Base-by-base conservation (phyloP, 2,329 filamentous ascomycete genomes). In the Shiraia sp. region DNA sequence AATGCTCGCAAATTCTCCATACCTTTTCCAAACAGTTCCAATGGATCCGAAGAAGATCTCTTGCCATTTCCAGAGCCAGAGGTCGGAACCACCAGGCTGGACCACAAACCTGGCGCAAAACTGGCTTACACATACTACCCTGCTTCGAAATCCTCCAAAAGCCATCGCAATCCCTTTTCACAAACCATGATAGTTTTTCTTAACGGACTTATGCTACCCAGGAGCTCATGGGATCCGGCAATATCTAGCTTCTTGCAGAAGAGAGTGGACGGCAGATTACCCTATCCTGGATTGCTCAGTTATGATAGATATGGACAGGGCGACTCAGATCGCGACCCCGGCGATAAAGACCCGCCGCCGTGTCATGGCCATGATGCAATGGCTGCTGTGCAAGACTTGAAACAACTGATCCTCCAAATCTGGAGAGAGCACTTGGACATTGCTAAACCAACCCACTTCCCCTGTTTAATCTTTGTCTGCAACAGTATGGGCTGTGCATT, bases 231-330 rank as follows among this genome's bases (percentile, higher is more conserved):
- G 72, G 53, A 63, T 4, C 51, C 58, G 1, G 48, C 64, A 3
- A 70, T 74, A 13, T 42, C 49, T 10, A 42, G 42, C 10, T 67
- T 70, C 22, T 34, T 64, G 3, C 47, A 62, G 17, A 63, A 63
- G 31, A 40, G 63, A 27, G 50, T 61, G 9, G 40, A 32, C 25
- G 27, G 50, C 30, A 42, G 55, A 5, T 41, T 61, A 2, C 51
- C 60, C 8, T 66, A 68, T 35, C 75, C 75, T 1, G 66, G 68
- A 10, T 58, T 82, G 13, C 66, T 83, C 3, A 75, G 74, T 31
- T 83, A 82, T 47, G 80, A 83, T 59, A 78, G 80, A 29, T 82
- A 75, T 50, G 79, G 80, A 7, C 80, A 83, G 58, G 79, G 79
- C 8, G 74, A 66, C 52, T 74, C 57, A 33, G 77, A 79, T n/a